Conservation (phyloP, 1,139 yeast species). For the Hyphopichia pseudoburtonii region DNA sequence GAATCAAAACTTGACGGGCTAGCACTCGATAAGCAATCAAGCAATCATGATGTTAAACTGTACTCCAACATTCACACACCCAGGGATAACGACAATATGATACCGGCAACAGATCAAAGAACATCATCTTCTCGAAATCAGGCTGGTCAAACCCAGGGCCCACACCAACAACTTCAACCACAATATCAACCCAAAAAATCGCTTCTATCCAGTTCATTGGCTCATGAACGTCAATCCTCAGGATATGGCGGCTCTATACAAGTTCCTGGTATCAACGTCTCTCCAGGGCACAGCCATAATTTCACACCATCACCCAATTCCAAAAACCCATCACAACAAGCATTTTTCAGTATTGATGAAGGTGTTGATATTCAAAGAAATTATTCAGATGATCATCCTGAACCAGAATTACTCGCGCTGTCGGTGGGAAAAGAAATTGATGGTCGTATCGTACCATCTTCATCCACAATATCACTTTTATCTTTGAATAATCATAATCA, state of each 20-base stretch:
- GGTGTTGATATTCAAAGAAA: constrained; percentile 3
- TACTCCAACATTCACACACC: too few relatives aligned
- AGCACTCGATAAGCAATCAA: constrained; percentile 9
- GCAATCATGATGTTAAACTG: too few relatives aligned
- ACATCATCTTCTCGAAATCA: background rate
- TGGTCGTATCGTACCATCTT: constrained; percentile 52
- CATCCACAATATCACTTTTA: constrained; percentile 53
- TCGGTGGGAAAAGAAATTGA: constrained; percentile 53
- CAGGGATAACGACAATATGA: too few relatives aligned
- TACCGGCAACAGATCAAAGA: too few relatives aligned
- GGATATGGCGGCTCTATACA: too few relatives aligned
- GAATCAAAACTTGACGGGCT: constrained; percentile 18
- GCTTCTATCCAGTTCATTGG: constrained; percentile 15
- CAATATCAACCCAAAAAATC: constrained; percentile 9
- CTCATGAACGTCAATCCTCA: constrained; percentile 11
- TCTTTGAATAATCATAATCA: constrained; percentile 34
- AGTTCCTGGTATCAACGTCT: too few relatives aligned
- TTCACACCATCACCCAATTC: constrained; percentile 1
- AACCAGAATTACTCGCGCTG: constrained; percentile 54
- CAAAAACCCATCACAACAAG: background rate
- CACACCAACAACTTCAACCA: background rate
- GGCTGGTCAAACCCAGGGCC: background rate
- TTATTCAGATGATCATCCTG: constrained; percentile 44
- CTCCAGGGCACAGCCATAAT: too few relatives aligned
- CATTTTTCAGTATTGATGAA: constrained; percentile 5